phyloP scores from a whole-genome alignment of 2,329 filamentous ascomycete genomes.

The Graphilbum fragrans region DNA sequence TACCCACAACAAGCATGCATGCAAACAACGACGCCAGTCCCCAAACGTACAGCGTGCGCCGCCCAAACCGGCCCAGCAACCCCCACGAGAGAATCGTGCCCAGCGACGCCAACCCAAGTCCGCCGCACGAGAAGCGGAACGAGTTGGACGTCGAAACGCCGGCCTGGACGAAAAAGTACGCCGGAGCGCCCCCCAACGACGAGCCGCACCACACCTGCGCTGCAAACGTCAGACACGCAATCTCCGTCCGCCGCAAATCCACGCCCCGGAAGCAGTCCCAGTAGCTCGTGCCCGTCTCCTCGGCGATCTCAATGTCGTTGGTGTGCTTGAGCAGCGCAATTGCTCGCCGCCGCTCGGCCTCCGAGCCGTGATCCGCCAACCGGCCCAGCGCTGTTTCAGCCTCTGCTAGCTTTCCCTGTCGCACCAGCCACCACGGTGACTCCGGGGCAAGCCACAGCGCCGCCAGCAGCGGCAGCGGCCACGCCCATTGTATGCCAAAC shows the following conservation, averaged over 20 bases:
- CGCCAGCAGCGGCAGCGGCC: constrained; percentile 55
- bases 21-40: constrained; percentile 65
- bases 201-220: constrained; percentile 53
- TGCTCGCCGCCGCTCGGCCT: constrained; percentile 72
- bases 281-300: constrained; percentile 63
- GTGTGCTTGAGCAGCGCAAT: constrained; percentile 90
- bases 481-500: constrained; percentile 65
- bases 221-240: constrained; percentile 52
- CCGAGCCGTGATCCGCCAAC: constrained; percentile 54
- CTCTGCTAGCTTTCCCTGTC: constrained; percentile 49
- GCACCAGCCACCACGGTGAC: constrained; percentile 66
- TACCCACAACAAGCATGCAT: constrained; percentile 73
- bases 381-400: constrained; percentile 55
- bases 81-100: constrained; percentile 71
- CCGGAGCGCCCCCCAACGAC: constrained; percentile 54
- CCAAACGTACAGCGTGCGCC: constrained; percentile 63
- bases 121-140: constrained; percentile 48
- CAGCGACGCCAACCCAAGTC: constrained; percentile 64
- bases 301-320: constrained; percentile 57
- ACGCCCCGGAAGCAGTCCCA: constrained; percentile 73
- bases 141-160: constrained; percentile 38
- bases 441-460: constrained; percentile 59
- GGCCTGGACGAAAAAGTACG: constrained; percentile 49
- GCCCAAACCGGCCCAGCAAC: constrained; percentile 61
- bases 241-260: constrained; percentile 65